Percentiles rank a stretch among this genome's conserved stretches.
Evolutionary conservation across 2,329 filamentous ascomycete genomes (phyloP).

Genomic region (Cladophialophora immunda): DNA sequence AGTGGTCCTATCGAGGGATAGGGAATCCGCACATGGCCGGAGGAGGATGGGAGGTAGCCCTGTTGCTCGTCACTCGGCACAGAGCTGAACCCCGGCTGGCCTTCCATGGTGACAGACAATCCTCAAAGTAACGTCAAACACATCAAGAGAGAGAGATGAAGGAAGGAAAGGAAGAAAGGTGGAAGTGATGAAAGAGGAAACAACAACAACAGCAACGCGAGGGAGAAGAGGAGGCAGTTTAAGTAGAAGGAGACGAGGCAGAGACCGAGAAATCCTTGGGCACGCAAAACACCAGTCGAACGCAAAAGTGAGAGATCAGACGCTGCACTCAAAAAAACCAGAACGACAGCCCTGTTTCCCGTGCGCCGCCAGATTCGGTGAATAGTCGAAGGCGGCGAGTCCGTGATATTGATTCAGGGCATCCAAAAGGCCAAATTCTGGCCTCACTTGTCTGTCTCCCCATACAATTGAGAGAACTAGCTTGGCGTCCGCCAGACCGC

Average conservation of each 20-base stretch:
- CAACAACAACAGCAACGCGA: too few relatives aligned
- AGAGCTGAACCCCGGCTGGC: background rate
- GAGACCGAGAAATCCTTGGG: too few relatives aligned
- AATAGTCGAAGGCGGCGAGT: conserved; percentile 15
- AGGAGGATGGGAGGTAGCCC: background rate
- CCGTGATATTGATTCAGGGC: background rate
- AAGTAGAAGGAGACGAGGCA: background rate
- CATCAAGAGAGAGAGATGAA: conserved; percentile 3
- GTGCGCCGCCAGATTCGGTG: conserved; percentile 20
- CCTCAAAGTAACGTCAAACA: conserved; percentile 12
- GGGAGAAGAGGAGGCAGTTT: conserved; percentile 9
- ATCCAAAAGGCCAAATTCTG: background rate
- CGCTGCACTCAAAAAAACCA: background rate
- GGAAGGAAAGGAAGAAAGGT: background rate
- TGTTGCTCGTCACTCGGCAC: background rate
- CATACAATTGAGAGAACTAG: background rate
- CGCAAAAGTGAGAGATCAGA: conserved; percentile 21
- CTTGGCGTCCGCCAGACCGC: conserved; percentile 2
- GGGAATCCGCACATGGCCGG: background rate
- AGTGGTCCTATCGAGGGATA: background rate
- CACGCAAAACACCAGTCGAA: background rate
- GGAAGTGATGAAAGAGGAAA: background rate
- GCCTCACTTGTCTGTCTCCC: conserved; percentile 21
- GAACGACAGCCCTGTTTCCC: background rate
- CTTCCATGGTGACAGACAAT: conserved; percentile 25